phyloP scores from a whole-genome alignment of 306 rosid species.

The Betula pendula region DNA sequence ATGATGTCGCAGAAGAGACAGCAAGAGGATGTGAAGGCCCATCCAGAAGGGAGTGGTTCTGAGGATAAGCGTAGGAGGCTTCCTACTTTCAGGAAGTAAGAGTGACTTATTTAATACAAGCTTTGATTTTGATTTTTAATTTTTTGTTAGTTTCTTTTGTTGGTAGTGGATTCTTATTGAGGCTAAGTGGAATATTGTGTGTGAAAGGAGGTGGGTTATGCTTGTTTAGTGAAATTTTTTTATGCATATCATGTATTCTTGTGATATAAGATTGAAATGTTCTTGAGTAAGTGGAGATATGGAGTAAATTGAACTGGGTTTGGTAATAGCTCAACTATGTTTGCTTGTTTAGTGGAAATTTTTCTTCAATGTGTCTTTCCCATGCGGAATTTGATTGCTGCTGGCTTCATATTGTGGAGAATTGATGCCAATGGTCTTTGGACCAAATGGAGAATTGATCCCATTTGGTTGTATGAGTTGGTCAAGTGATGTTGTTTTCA shows the following conservation, averaged over 20 bases:
- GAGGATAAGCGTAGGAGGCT: conserved; percentile 53
- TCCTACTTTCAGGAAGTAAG: conserved; percentile 36
- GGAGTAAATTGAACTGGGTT: not conserved
- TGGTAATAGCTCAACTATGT: not conserved
- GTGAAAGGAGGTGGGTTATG: not conserved
- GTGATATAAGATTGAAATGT: not conserved
- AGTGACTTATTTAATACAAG: not conserved
- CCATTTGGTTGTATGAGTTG: not conserved
- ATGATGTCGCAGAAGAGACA: conserved; percentile 63
- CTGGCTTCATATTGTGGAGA: not conserved
- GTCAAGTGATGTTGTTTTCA: not conserved
- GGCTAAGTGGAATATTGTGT: not conserved
- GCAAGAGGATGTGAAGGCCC: conserved; percentile 43
- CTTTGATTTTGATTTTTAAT: not conserved
- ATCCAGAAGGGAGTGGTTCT: conserved; percentile 36
- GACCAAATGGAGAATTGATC: not conserved
- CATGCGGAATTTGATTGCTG: not conserved
- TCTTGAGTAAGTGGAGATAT: not conserved
- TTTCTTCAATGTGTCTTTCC: not conserved
- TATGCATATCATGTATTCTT: not conserved
- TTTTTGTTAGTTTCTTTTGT: not conserved
- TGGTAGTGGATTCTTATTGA: not conserved
- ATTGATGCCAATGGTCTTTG: not conserved
- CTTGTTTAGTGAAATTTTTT: not conserved
- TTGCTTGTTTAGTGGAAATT: not conserved